These are phyloP conservation scores for Wickerhamomyces chaumierensis DNA, from an alignment of 805 yeast genomes.

Conservation along the genomic window DNA sequence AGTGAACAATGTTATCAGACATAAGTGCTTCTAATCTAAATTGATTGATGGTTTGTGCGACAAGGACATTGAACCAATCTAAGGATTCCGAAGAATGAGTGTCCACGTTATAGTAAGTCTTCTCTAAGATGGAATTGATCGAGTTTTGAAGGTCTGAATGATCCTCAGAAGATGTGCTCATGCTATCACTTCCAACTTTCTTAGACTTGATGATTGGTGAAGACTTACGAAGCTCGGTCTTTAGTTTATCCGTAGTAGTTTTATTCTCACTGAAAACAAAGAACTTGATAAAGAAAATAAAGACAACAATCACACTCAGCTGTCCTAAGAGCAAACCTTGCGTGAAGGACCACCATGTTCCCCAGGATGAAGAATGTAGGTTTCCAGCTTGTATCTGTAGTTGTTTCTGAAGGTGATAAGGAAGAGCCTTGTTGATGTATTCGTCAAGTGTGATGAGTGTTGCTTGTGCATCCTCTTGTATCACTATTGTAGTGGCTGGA, in stretches of 20 bases:
- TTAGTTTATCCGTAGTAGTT: constrained; percentile 17
- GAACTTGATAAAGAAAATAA: constrained; percentile 58
- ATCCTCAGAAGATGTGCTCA: not conserved
- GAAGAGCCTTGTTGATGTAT: constrained; percentile 23
- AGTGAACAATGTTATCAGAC: constrained; percentile 75
- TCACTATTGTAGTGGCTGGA: constrained; percentile 13
- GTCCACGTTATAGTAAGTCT: constrained; percentile 84
- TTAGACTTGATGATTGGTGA: constrained; percentile 15
- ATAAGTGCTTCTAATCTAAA: constrained; percentile 80
- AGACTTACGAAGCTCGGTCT: constrained; percentile 13
- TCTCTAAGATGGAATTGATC: constrained; percentile 57
- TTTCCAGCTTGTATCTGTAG: constrained; percentile 14
- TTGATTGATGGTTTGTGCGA: constrained; percentile 85
- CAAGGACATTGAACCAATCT: constrained; percentile 93
- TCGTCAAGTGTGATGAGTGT: constrained; percentile 26
- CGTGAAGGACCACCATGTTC: constrained; percentile 51
- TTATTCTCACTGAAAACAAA: constrained; percentile 63
- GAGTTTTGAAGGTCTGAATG: constrained; percentile 6
- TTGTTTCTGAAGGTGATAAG: constrained; percentile 23
- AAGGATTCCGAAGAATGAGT: constrained; percentile 82
- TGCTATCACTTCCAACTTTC: constrained; percentile 2
- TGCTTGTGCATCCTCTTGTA: constrained; percentile 14
- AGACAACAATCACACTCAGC: constrained; percentile 51
- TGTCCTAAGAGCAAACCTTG: constrained; percentile 71
- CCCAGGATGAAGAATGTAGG: constrained; percentile 4